Evolutionary conservation across 1,284 basidiomycete species (phyloP).

Genomic region (Papiliotrema flavescens): DNA sequence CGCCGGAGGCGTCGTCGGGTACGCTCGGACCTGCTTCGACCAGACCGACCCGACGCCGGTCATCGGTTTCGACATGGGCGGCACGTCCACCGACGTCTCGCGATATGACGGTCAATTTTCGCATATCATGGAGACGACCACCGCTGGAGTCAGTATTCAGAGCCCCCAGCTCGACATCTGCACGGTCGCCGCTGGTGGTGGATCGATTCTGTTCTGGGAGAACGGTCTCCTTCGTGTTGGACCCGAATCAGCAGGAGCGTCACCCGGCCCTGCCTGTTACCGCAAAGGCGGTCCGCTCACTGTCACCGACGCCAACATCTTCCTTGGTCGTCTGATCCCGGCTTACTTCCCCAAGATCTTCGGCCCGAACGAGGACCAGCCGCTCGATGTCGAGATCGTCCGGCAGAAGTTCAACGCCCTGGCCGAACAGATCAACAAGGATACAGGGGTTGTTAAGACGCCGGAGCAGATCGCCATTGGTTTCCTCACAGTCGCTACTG

Average conservation of each 20-base stretch:
- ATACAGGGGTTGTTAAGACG: constrained; percentile 58
- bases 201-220: constrained; percentile 72
- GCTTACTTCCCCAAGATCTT: constrained; percentile 75
- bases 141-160: constrained; percentile 84
- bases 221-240: constrained; percentile 81
- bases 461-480: constrained; percentile 68
- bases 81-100: constrained; percentile 86
- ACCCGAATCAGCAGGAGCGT: constrained; percentile 71
- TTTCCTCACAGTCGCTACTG: constrained; percentile 89
- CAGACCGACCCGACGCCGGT: constrained; percentile 25
- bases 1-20: constrained; percentile 42
- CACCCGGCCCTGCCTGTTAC: constrained; percentile 80
- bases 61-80: constrained; percentile 63
- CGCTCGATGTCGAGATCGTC: constrained; percentile 69
- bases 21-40: constrained; percentile 33
- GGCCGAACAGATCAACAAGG: constrained; percentile 63
- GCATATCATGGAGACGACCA: constrained; percentile 83
- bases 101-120: constrained; percentile 82
- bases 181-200: constrained; percentile 78
- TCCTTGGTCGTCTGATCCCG: constrained; percentile 76
- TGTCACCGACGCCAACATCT: constrained; percentile 80
- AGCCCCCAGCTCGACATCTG: constrained; percentile 84
- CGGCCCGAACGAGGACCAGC: constrained; percentile 76
- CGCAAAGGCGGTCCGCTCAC: constrained; percentile 79
- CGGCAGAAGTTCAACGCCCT: constrained; percentile 62